Percentiles rank a stretch among this genome's conserved stretches.
phyloP scores from a whole-genome alignment of 2,329 filamentous ascomycete species.

The Cladophialophora exuberans region DNA sequence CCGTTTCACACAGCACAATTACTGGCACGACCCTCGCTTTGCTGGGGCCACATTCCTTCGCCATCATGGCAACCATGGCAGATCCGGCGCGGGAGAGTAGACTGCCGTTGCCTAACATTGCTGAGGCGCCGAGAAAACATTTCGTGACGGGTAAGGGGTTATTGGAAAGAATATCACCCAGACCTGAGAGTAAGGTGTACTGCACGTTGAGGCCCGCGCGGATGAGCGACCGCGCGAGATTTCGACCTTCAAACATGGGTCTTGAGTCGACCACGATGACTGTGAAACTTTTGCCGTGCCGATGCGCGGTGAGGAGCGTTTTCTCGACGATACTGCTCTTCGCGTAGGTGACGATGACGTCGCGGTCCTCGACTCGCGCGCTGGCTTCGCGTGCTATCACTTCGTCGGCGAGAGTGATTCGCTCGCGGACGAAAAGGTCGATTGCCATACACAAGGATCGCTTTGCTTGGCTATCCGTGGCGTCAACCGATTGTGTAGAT shows the following conservation, averaged over 20 bases:
- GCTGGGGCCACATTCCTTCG: slow-evolving; percentile 59
- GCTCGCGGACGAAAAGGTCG: slow-evolving; percentile 87
- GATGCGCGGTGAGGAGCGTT: slow-evolving; percentile 70
- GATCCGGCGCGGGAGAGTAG: slow-evolving; percentile 88
- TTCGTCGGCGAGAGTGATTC: slow-evolving; percentile 82
- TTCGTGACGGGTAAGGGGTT: slow-evolving; percentile 59
- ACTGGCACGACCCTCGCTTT: slow-evolving; percentile 69
- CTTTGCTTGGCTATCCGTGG: slow-evolving; percentile 81
- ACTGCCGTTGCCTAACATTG: slow-evolving; percentile 92
- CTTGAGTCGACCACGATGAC: slow-evolving; percentile 83
- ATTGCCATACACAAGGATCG: slow-evolving; percentile 76
- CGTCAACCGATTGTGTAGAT: slow-evolving; percentile 83
- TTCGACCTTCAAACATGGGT: slow-evolving; percentile 70
- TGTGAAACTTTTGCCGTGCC: slow-evolving; percentile 72
- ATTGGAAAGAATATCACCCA: slow-evolving; percentile 70
- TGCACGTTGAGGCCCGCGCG: slow-evolving; percentile 73
- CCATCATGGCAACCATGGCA: slow-evolving; percentile 81
- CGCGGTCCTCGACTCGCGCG: slow-evolving; percentile 74
- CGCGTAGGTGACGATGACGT: slow-evolving; percentile 84
- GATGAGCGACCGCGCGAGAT: slow-evolving; percentile 71
- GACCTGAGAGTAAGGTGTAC: slow-evolving; percentile 79
- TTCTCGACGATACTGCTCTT: slow-evolving; percentile 85
- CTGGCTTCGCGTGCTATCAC: slow-evolving; percentile 79
- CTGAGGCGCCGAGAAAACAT: slow-evolving; percentile 84
- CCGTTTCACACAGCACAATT: slow-evolving; percentile 86